Base-by-base conservation (phyloP, 805 yeast genomes). In the Candida odintsovae region DNA sequence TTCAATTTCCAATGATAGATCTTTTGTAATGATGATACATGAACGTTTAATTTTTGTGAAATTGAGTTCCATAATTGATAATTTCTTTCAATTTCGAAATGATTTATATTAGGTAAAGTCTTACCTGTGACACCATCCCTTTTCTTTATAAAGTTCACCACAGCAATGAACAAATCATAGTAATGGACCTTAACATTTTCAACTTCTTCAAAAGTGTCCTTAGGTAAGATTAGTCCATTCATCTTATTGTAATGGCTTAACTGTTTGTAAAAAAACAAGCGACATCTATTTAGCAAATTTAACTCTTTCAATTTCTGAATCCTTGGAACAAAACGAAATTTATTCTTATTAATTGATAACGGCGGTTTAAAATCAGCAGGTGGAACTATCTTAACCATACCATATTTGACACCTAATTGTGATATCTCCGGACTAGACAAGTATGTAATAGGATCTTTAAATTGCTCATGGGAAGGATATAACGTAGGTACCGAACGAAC, bases 381-480 rank as follows among this genome's bases (percentile, higher is more conserved):
- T 5, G 95, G 83, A 7, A 76, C 69, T 3, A 90, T 61, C 58
- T 90, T 90, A 39, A 89, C 65, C 57, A 94, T 90, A 0, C 97
- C 97, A 61, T 73, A 79, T 25, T 66, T 61, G 28, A 61, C 64
- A 3, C 94, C 96, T 10, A 72, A 55, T 2, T 56, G 42, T 2
- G 55, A 52, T 0, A 72, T 69, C 12, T 66, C 62, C 1, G 79
- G 63, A 13, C 76, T 69, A 20, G 85, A 83, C 16, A 87, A 67
- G 53, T 81, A 84, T n/a, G 62, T 63, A 19, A 83, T 76, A 1
- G 96, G 95, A 59, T 84, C 82, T 11, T 63, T 57, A 49, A 82
- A 77, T 54, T 86, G 82, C 22, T 70, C 71, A 18, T 65, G 66
- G 1, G 81, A 66, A 2, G 90, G 85, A 41, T 65, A 63, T 13